Evolutionary conservation across 805 yeast species (phyloP).

Genomic region (Saturnispora hagleri): DNA sequence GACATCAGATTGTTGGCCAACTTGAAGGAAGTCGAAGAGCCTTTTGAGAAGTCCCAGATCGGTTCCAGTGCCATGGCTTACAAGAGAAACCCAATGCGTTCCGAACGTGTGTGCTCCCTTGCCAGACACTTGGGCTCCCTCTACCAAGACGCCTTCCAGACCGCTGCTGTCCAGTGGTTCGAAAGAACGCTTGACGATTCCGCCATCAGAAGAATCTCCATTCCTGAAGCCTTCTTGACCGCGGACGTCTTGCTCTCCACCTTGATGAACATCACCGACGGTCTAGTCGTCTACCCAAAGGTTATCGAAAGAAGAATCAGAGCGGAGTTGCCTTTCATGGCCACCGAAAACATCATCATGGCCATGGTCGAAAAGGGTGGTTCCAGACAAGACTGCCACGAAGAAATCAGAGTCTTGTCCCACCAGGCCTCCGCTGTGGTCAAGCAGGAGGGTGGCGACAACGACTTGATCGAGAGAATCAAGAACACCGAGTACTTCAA

Average conservation of each 20-base stretch:
- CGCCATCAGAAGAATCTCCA: conserved; percentile 92
- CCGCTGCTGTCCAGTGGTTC: conserved; percentile 98
- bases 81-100: conserved; percentile 99
- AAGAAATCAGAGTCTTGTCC: conserved; percentile 90
- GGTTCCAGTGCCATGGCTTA: conserved; percentile 99
- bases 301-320: conserved; percentile 94
- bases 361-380: conserved; percentile 99
- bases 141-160: conserved; percentile 88
- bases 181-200: conserved; percentile 98
- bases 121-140: conserved; percentile 91
- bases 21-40: conserved; percentile 96
- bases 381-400: conserved; percentile 97
- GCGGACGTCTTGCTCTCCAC: conserved; percentile 90
- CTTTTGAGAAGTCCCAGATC: conserved; percentile 96
- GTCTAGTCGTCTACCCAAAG: conserved; percentile 96
- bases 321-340: conserved; percentile 97
- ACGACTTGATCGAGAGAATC: conserved; percentile 87
- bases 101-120: conserved; percentile 97
- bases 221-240: conserved; percentile 94
- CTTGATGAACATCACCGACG: conserved; percentile 83
- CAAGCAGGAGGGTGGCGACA: conserved; percentile 97
- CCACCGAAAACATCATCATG: conserved; percentile 98
- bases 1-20: conserved; percentile 93
- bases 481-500: conserved; percentile 68
- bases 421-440: conserved; percentile 97